Percentiles rank a stretch among this genome's conserved stretches.
Conservation (phyloP, 106 monocot species). For the Xerophyta viscosa region DNA sequence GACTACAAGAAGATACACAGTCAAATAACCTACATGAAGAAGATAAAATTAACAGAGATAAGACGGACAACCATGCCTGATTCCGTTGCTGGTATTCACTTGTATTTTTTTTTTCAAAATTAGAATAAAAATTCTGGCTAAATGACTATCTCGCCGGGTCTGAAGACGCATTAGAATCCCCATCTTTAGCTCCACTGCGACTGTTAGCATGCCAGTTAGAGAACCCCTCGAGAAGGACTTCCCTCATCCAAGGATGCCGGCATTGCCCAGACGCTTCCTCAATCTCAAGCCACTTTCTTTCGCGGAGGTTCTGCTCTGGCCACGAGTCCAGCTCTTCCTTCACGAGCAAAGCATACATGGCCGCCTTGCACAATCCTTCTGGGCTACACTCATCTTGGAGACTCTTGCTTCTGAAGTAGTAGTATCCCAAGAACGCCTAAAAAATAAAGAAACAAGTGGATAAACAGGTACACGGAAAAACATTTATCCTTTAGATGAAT, state of each 20-base stretch:
- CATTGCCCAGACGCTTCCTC: constrained; percentile 19
- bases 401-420: constrained; percentile 76
- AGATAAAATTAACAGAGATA: too few species aligned
- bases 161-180: neutral
- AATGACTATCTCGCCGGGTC: neutral
- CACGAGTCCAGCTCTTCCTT: constrained; percentile 30
- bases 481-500: neutral
- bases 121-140: too few species aligned
- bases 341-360: constrained; percentile 41
- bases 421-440: constrained; percentile 63
- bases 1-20: too few species aligned
- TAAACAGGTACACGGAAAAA: neutral
- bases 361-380: constrained; percentile 43
- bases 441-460: neutral
- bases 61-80: too few species aligned
- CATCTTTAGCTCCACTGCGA: neutral
- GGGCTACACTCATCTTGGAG: constrained; percentile 78
- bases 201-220: constrained; percentile 21
- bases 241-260: constrained; percentile 30
- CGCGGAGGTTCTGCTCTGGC: constrained; percentile 31
- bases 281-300: constrained; percentile 23
- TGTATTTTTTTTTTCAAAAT: too few species aligned
- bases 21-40: too few species aligned
- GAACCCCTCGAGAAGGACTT: constrained; percentile 24
- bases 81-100: too few species aligned